phyloP scores from a whole-genome alignment of 306 rosid species.

The Lupinus albus region DNA sequence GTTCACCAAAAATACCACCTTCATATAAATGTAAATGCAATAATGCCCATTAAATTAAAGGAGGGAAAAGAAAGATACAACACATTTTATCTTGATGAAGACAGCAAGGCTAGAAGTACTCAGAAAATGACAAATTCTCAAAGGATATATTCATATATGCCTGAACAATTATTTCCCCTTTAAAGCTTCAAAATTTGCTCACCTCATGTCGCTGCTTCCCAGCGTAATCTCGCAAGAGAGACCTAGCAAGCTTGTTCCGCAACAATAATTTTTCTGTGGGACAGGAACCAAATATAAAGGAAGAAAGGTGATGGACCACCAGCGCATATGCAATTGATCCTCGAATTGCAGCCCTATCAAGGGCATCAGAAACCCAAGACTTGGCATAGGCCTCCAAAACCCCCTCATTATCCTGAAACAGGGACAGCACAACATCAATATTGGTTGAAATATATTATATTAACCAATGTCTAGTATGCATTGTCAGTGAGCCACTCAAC shows the following conservation, averaged over 20 bases:
- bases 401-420: constrained; percentile 67
- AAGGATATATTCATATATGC: not conserved
- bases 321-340: constrained; percentile 67
- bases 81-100: not conserved
- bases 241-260: constrained; percentile 73
- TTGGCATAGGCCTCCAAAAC: constrained; percentile 79
- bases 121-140: constrained; percentile 3
- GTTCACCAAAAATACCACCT: constrained; percentile 5
- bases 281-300: constrained; percentile 58
- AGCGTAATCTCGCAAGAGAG: constrained; percentile 73
- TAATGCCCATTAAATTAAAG: not conserved
- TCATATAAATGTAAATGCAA: constrained; percentile 17
- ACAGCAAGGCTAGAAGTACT: constrained; percentile 8
- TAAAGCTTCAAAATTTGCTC: constrained; percentile 35
- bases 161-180: constrained; percentile 16
- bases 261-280: constrained; percentile 52
- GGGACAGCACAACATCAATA: constrained; percentile 28
- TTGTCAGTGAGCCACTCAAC: not conserved
- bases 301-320: constrained; percentile 80
- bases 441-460: constrained; percentile 3
- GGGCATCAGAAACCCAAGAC: constrained; percentile 87
- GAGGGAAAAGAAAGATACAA: not conserved
- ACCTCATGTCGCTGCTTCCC: constrained; percentile 80
- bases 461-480: constrained; percentile 2
- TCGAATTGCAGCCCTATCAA: constrained; percentile 78